phyloP scores from a whole-genome alignment of 371 early-diverging fungal species.

The Mucor irregularis region DNA sequence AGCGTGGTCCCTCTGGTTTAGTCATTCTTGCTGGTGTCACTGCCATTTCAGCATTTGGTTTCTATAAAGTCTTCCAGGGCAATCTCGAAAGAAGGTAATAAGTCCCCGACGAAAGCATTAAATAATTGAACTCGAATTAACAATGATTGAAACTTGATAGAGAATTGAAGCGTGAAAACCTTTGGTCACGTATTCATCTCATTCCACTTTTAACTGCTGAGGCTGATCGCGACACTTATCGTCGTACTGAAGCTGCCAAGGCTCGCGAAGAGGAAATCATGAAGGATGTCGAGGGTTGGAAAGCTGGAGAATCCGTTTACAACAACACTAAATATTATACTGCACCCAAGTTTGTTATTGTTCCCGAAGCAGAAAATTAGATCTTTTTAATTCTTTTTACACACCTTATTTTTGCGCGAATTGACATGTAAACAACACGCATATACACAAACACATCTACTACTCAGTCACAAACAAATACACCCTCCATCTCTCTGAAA shows the following conservation, averaged over 20 bases:
- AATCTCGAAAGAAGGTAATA: slow-evolving; percentile 77
- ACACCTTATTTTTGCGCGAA: no score
- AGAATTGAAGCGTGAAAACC: slow-evolving; percentile 91
- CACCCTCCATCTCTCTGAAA: not conserved
- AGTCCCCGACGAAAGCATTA: not conserved
- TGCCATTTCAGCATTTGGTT: slow-evolving; percentile 55
- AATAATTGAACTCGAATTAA: not conserved
- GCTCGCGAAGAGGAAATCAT: slow-evolving; percentile 85
- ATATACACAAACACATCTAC: not conserved
- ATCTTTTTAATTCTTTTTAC: no score
- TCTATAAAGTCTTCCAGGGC: slow-evolving; percentile 64
- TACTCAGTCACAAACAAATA: not conserved
- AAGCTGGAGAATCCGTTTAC: slow-evolving; percentile 82
- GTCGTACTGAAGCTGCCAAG: slow-evolving; percentile 76
- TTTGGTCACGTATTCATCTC: slow-evolving; percentile 91
- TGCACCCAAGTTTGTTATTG: slow-evolving; percentile 58
- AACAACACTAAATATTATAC: slow-evolving; percentile 78
- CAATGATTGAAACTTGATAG: slow-evolving; percentile 40
- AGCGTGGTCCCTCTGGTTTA: slow-evolving; percentile 82
- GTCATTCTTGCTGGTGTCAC: slow-evolving; percentile 57
- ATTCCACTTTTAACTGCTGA: slow-evolving; percentile 93
- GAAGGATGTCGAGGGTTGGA: slow-evolving; percentile 83
- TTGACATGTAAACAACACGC: no score
- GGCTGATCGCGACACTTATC: slow-evolving; percentile 88
- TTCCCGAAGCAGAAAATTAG: slow-evolving; percentile 49